Conservation (phyloP, 2,329 filamentous ascomycete genomes). For the Aureobasidium sp. region DNA sequence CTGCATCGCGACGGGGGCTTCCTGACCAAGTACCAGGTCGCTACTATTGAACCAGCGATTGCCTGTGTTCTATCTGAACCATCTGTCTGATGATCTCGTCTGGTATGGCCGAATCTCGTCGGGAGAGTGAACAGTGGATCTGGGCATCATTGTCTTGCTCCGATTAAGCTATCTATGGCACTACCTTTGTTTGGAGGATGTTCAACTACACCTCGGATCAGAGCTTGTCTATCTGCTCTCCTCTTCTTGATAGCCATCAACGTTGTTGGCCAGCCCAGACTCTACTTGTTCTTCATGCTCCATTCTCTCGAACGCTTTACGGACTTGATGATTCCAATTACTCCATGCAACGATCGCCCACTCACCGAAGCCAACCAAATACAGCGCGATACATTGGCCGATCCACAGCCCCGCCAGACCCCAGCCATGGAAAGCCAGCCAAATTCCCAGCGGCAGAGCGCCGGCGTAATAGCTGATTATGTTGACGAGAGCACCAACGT, state of each 20-base stretch:
- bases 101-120: background rate
- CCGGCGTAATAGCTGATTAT: slow-evolving; percentile 75
- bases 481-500: slow-evolving; percentile 75
- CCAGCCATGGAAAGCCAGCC: slow-evolving; percentile 79
- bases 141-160: background rate
- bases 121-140: background rate
- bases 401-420: slow-evolving; percentile 73
- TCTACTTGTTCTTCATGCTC: slow-evolving; percentile 43
- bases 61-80: too few species aligned
- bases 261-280: slow-evolving; percentile 18
- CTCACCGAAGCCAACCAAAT: slow-evolving; percentile 67
- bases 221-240: background rate
- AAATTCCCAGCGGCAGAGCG: slow-evolving; percentile 72
- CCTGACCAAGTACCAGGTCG: background rate
- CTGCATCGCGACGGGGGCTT: background rate
- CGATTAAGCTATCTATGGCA: background rate
- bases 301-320: slow-evolving; percentile 61
- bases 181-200: background rate
- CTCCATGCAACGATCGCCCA: slow-evolving; percentile 72
- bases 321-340: slow-evolving; percentile 66
- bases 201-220: background rate
- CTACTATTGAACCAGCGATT: background rate
- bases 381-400: slow-evolving; percentile 52
- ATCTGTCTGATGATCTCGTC: background rate
- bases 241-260: slow-evolving; percentile 16